Percentiles rank a stretch among this genome's conserved stretches.
Conservation (phyloP, 371 early-diverging fungal genomes). For the Lichtheimia hyalospora region DNA sequence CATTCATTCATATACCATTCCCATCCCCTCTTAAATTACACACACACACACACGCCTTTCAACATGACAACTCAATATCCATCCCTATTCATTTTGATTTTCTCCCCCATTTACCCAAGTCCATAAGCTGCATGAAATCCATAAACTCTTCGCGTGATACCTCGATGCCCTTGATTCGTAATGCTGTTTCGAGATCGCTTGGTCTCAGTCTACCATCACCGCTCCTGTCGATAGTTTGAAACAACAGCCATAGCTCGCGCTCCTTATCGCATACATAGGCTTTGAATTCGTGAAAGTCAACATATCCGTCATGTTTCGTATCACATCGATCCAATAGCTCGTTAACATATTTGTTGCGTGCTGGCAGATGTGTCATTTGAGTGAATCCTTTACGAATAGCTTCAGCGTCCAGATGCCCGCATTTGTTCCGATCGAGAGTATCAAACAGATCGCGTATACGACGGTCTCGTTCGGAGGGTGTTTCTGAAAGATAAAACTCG, state of each 20-base stretch:
- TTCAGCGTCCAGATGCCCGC: conserved; percentile 34
- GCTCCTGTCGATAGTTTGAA: conserved; percentile 56
- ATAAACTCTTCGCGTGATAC: conserved; percentile 59
- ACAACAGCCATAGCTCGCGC: conserved; percentile 61
- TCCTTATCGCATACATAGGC: conserved; percentile 65
- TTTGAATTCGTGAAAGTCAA: conserved; percentile 66
- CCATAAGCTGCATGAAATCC: conserved; percentile 62
- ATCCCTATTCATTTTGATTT: neutral
- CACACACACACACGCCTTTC: too few relatives aligned
- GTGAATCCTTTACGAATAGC: conserved; percentile 43
- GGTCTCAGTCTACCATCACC: conserved; percentile 60
- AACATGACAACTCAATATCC: too few relatives aligned
- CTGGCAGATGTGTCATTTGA: conserved; percentile 41
- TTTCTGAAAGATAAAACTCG: conserved; percentile 38
- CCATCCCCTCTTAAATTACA: too few relatives aligned
- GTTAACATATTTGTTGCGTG: conserved; percentile 40
- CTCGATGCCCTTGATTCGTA: conserved; percentile 58
- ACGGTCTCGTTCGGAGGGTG: conserved; percentile 32
- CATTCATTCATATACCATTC: neutral
- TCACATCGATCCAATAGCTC: conserved; percentile 59
- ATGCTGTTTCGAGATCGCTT: conserved; percentile 46
- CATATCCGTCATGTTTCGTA: conserved; percentile 51
- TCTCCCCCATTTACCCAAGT: conserved; percentile 30
- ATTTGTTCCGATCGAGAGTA: conserved; percentile 33
- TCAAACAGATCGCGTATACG: conserved; percentile 47